These are phyloP conservation scores for Aspergillus tamarii DNA, from an alignment of 2,329 filamentous ascomycete species.

Conservation along the genomic window DNA sequence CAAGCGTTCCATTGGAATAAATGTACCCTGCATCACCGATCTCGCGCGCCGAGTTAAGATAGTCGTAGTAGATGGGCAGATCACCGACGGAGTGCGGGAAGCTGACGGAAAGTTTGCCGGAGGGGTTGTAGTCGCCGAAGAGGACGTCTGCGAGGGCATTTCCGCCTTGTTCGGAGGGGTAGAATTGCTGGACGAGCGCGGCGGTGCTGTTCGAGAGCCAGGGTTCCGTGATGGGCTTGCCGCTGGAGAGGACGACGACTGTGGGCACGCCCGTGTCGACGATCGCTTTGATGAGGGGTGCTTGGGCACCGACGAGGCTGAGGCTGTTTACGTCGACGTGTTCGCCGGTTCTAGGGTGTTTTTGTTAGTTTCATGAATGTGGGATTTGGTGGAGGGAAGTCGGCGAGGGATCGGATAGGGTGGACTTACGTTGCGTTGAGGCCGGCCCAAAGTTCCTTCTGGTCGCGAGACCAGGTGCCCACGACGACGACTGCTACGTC, in stretches of 20 bases:
- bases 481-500: slow-evolving; percentile 75
- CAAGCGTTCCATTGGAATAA: slow-evolving; percentile 61
- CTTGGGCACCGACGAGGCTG: slow-evolving; percentile 71
- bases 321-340: slow-evolving; percentile 69
- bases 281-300: slow-evolving; percentile 66
- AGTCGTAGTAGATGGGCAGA: slow-evolving; percentile 72
- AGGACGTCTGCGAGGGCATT: slow-evolving; percentile 68
- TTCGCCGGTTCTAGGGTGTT: slow-evolving; percentile 61
- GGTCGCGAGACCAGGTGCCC: slow-evolving; percentile 75
- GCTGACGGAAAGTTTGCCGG: slow-evolving; percentile 67
- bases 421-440: slow-evolving; percentile 64
- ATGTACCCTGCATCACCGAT: slow-evolving; percentile 57
- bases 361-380: background rate
- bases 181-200: slow-evolving; percentile 74
- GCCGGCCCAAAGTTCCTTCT: slow-evolving; percentile 69
- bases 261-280: slow-evolving; percentile 69
- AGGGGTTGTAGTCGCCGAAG: slow-evolving; percentile 67
- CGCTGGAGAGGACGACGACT: slow-evolving; percentile 68
- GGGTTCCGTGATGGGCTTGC: slow-evolving; percentile 72
- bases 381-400: background rate
- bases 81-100: slow-evolving; percentile 70
- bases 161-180: slow-evolving; percentile 70
- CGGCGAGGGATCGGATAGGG: background rate
- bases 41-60: slow-evolving; percentile 66
- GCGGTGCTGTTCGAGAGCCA: slow-evolving; percentile 70